phyloP scores from a whole-genome alignment of 208 protist genomes.

The Acanthamoeba quina region DNA sequence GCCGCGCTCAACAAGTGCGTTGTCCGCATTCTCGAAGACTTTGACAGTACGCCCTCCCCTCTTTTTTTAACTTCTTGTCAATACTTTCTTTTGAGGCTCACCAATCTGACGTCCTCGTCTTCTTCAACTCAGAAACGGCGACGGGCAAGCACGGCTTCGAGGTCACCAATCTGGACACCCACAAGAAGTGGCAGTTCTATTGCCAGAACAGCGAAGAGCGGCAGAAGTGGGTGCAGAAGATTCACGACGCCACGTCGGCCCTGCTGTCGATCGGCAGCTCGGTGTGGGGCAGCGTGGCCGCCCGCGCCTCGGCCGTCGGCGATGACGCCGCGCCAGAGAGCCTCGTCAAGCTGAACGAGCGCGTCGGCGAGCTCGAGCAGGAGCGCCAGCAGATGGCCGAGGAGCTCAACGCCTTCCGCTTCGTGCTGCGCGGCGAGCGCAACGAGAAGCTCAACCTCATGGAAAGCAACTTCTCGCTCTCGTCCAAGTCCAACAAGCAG shows the following conservation, averaged over 20 bases:
- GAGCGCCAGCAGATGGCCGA: constrained; percentile 48
- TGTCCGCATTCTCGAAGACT: constrained; percentile 35
- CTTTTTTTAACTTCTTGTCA: neutral
- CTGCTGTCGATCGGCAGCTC: constrained; percentile 12
- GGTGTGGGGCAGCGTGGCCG: neutral
- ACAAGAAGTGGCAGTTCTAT: constrained; percentile 58
- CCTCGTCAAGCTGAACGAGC: constrained; percentile 20
- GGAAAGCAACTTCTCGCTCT: constrained; percentile 40
- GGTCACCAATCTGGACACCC: neutral
- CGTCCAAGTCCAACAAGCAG: constrained; percentile 35
- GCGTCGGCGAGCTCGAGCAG: neutral
- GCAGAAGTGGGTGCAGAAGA: constrained; percentile 51
- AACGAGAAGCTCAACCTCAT: constrained; percentile 31
- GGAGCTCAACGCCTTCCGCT: constrained; percentile 37
- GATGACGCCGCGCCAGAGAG: neutral
- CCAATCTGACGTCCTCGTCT: neutral
- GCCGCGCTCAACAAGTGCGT: constrained; percentile 11
- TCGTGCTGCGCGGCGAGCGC: constrained; percentile 13
- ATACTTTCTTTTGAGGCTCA: neutral
- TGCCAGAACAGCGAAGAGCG: constrained; percentile 44
- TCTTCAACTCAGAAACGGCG: neutral
- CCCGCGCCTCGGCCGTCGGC: neutral
- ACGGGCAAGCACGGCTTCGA: constrained; percentile 31
- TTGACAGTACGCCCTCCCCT: neutral
- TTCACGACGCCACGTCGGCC: constrained; percentile 21